A percentile compares a stretch with the other conserved stretches of the same genome.
phyloP scores from a whole-genome alignment of 371 early-diverging fungal genomes.

The Neoconidiobolus thromboides region DNA sequence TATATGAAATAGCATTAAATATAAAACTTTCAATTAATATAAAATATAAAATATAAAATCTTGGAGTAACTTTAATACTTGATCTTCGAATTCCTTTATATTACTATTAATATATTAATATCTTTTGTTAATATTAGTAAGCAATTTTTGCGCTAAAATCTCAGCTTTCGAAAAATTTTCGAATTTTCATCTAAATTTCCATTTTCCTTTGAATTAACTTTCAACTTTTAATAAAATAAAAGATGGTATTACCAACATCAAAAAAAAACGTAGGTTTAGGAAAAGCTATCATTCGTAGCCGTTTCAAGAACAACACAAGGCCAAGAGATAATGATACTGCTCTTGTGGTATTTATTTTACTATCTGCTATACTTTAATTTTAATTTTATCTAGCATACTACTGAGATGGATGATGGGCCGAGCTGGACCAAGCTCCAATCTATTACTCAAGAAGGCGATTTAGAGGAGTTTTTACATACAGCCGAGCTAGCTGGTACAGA shows the following conservation, averaged over 20 bases:
- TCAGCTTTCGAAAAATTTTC: no score
- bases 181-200: no score
- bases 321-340: slow-evolving; percentile 43
- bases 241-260: slow-evolving; percentile 16
- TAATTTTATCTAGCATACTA: slow-evolving; percentile 36
- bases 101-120: no score
- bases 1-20: no score
- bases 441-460: slow-evolving; percentile 89
- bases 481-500: slow-evolving; percentile 89
- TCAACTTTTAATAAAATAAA: neutral
- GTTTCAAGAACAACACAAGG: slow-evolving; percentile 68
- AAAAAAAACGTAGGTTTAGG: slow-evolving; percentile 57
- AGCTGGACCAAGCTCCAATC: slow-evolving; percentile 80
- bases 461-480: slow-evolving; percentile 87
- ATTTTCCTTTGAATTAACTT: no score
- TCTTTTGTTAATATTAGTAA: no score
- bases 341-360: slow-evolving; percentile 16
- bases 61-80: no score
- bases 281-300: slow-evolving; percentile 73
- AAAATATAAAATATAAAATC: no score
- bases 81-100: no score
- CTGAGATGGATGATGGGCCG: slow-evolving; percentile 63
- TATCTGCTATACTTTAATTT: no score
- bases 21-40: no score
- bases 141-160: no score